Evolutionary conservation across 192 early-diverging fungal species (phyloP), one percentile per base, ranked within the genome.

Genomic region (Entomortierella parvispora): DNA sequence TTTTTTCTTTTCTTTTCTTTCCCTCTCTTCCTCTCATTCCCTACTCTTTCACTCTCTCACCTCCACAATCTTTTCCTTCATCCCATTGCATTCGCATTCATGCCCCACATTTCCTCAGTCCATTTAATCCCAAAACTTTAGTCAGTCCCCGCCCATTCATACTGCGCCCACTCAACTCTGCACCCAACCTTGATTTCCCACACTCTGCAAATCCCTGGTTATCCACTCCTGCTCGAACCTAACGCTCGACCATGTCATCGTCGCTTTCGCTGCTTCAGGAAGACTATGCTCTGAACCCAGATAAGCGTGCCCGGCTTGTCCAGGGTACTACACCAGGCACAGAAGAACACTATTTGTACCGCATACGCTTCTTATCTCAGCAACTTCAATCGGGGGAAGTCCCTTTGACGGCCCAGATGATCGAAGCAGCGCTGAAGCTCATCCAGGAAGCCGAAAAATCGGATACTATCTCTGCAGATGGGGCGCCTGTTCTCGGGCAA

Each of bases 201-300:
- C 34, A 56, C 53, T 56, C 2, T 56, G 17, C 14, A 26, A 28
- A 26, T 52, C 28, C 28, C 26, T 29, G 23, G 28, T 15, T n/a
- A 12, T 1, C 47, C 47, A 6, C 4, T 22, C n/a, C 48, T 8
- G 9, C 20, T 0, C 2, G 20, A 11, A 22, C 17, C 46, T 43
- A 40, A 10, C 43, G 1, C 9, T 20, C 37, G 17, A 26, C 3
- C 34, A 29, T 48, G 2, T 7, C 49, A 25, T 44, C 52, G 51
- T 42, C 63, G 11, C 22, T 20, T n/a, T 22, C 59, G 31, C 65
- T 49, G 28, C 26, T 67, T 25, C 64, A 62, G n/a, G 71, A 76
- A 33, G 64, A 76, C 23, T 76, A 68, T 32, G 71, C 71, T 28
- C 65, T 76, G 6, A 62, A 76, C 42, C 71, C 71, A 9, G 58